phyloP scores from a whole-genome alignment of 306 rosid genomes.

The Trifolium fragiferum region DNA sequence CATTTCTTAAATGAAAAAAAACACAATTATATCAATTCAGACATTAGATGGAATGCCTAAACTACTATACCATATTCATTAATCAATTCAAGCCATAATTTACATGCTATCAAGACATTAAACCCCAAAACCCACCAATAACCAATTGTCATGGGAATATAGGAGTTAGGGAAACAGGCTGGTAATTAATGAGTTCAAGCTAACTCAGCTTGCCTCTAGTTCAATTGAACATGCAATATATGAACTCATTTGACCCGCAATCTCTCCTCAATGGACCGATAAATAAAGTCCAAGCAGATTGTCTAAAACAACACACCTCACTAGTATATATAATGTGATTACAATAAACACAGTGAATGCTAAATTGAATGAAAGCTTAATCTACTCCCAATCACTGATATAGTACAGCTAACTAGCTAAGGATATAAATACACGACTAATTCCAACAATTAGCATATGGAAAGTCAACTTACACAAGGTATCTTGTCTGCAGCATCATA shows the following conservation, averaged over 20 bases:
- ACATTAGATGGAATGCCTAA: conserved; percentile 9
- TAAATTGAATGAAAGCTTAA: not conserved
- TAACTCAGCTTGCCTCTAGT: not conserved
- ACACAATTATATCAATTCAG: conserved; percentile 29
- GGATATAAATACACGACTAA: not conserved
- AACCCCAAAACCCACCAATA: conserved; percentile 1
- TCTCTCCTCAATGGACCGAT: not conserved
- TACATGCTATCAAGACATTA: conserved; percentile 6
- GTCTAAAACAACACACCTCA: not conserved
- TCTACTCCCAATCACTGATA: not conserved
- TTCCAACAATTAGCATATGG: not conserved
- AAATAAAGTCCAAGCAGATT: not conserved
- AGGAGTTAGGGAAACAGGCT: too few relatives aligned
- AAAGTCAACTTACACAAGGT: conserved; percentile 45
- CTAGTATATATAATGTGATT: not conserved
- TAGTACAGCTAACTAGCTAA: not conserved
- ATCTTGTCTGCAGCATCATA: conserved; percentile 46
- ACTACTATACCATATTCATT: conserved; percentile 3
- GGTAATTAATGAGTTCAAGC: not conserved
- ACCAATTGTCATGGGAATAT: not conserved
- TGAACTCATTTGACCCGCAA: conserved; percentile 6
- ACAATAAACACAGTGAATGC: not conserved
- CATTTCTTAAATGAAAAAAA: conserved; percentile 2
- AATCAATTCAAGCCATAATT: conserved; percentile 21
- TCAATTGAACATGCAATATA: not conserved